Conservation (phyloP, 2,329 filamentous ascomycete species). For the Thermoascus crustaceus region DNA sequence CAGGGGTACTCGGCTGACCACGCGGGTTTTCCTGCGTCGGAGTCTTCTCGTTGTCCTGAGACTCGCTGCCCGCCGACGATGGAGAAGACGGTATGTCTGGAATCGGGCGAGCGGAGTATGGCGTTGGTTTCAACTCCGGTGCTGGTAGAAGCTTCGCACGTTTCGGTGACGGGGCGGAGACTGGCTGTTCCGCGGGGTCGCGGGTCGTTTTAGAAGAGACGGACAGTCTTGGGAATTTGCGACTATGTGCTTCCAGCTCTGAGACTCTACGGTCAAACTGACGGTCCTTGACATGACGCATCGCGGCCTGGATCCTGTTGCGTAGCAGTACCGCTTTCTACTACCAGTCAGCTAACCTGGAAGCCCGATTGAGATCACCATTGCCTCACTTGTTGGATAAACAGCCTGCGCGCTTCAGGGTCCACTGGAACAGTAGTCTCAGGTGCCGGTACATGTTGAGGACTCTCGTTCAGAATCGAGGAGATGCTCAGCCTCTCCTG, state of each 20-base stretch:
- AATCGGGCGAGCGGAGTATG: slow-evolving; percentile 5
- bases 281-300: slow-evolving; percentile 30
- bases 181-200: background rate
- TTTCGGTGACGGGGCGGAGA: slow-evolving; percentile 11
- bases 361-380: background rate
- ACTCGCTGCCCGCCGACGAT: slow-evolving; percentile 9
- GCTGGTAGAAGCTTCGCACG: slow-evolving; percentile 11
- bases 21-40: slow-evolving; percentile 13
- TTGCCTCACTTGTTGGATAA: slow-evolving; percentile 33
- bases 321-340: slow-evolving; percentile 35
- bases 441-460: slow-evolving; percentile 8
- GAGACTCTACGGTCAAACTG: slow-evolving; percentile 34
- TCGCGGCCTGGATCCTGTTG: slow-evolving; percentile 31
- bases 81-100: slow-evolving; percentile 13
- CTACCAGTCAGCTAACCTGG: slow-evolving; percentile 8
- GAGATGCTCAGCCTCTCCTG: slow-evolving; percentile 8
- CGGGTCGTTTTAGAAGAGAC: slow-evolving; percentile 6
- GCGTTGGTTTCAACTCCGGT: slow-evolving; percentile 9
- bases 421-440: slow-evolving; percentile 23
- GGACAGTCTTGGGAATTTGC: slow-evolving; percentile 25
- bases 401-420: slow-evolving; percentile 28
- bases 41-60: slow-evolving; percentile 13
- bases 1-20: slow-evolving; percentile 5
- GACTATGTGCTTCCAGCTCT: slow-evolving; percentile 33
- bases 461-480: slow-evolving; percentile 9